Evolutionary conservation across 2,329 filamentous ascomycete genomes (phyloP).

Genomic region (Colletotrichum sp.): DNA sequence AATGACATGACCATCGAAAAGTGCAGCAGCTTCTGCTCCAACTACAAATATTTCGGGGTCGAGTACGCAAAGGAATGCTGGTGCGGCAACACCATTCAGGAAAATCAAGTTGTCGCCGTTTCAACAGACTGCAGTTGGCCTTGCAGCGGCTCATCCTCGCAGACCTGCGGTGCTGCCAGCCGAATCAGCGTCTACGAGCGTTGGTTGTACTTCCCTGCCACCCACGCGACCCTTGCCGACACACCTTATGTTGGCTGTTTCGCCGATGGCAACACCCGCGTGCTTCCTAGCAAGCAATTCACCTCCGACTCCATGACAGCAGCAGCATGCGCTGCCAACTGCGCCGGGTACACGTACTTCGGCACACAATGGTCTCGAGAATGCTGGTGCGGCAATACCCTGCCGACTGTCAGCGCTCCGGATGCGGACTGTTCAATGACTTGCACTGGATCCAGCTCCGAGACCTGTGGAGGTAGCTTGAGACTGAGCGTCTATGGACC

Average conservation of each 20-base stretch:
- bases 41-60: constrained; percentile 5
- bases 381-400: constrained; percentile 42
- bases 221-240: background rate
- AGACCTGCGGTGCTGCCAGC: background rate
- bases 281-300: constrained; percentile 32
- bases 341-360: constrained; percentile 44
- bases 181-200: background rate
- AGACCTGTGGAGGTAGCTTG: constrained; percentile 45
- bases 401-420: constrained; percentile 35
- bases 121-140: background rate
- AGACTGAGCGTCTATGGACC: constrained; percentile 36
- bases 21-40: constrained; percentile 55
- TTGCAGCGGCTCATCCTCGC: background rate
- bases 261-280: constrained; percentile 22
- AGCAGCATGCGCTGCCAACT: constrained; percentile 42
- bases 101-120: background rate
- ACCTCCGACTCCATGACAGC: constrained; percentile 40
- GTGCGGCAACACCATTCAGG: constrained; percentile 9
- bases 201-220: background rate
- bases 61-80: constrained; percentile 26
- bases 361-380: constrained; percentile 52
- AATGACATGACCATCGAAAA: constrained; percentile 50
- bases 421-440: constrained; percentile 42
- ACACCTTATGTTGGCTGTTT: background rate
- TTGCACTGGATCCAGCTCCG: constrained; percentile 38